Evolutionary conservation across 2,329 filamentous ascomycete species (phyloP).

Genomic region (Colletotrichum cereale): DNA sequence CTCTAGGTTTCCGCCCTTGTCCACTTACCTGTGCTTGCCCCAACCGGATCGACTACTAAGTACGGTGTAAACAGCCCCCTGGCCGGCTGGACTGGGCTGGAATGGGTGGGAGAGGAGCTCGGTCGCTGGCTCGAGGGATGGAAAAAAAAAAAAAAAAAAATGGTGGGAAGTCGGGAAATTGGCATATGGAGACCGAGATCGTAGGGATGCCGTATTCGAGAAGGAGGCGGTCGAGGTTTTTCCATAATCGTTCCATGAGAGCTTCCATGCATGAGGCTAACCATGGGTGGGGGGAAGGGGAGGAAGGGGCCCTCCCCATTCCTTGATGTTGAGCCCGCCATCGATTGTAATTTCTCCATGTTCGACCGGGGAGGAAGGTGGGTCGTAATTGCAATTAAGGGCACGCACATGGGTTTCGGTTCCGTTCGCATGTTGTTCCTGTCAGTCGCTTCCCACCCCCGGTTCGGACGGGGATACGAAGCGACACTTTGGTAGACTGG

Average conservation of each 20-base stretch:
- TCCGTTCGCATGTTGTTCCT: conserved; percentile 22
- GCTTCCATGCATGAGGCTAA: conserved; percentile 36
- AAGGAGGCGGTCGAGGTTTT: conserved; percentile 9
- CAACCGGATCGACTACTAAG: not conserved
- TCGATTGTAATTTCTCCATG: conserved; percentile 28
- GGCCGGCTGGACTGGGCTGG: not conserved
- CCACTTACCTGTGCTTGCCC: too few relatives aligned
- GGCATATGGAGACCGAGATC: not conserved
- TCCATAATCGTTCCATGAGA: conserved; percentile 34
- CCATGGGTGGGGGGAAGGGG: not conserved
- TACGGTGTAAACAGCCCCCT: not conserved
- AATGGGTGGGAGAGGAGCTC: not conserved
- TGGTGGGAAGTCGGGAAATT: conserved; percentile 13
- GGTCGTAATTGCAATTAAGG: conserved; percentile 6
- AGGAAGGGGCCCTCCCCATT: not conserved
- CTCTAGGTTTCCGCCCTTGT: not conserved
- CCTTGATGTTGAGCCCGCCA: not conserved
- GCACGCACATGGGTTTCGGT: conserved; percentile 4
- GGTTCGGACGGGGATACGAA: not conserved
- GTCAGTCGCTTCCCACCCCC: not conserved
- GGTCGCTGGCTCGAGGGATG: conserved; percentile 5
- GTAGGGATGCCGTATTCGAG: not conserved
- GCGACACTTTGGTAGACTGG: not conserved
- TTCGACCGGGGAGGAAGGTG: conserved; percentile 1
- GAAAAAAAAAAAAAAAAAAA: not conserved